Base-by-base conservation (phyloP, 1,139 yeast genomes). In the Candida dubliniensis region DNA sequence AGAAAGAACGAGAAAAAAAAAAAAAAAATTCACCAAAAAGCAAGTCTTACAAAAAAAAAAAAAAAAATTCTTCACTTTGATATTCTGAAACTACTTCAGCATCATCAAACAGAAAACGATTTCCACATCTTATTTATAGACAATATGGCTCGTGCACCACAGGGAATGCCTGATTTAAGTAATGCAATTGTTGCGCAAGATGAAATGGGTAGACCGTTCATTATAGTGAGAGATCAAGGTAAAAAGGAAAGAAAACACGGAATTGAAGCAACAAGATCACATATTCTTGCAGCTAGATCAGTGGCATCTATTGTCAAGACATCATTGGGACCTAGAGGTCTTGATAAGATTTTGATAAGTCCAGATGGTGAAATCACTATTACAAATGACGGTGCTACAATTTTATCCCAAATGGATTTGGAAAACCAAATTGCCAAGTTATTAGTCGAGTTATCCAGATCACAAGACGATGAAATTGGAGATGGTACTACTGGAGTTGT, bases 401-500 rank as follows among this genome's bases (percentile, higher is more conserved):
- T 95, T 60, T 74, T 95, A 55, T 78, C 96, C 10, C 96, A 90
- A 64, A 93, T 95, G 98, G 96, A 93, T 63, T 77, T 95, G 53
- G 96, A 90, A 56, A 90, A 87, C 64, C 96, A 93, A 69, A 91
- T 95, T 59, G 99, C 99, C 54, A 93, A 93, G 67, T 76, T 95
- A 52, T 73, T 95, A 60, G 99, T 93, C 34, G 96, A 95, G 69
- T 78, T 95, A 56, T 88, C 97, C 31, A 87, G 82, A 65, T 88
- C 97, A 23, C 99, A 95, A 71, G 99, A 95, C 66, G 97, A 93
- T 61, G 99, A 95, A 69, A 90, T 95, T 59, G 99, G 99, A 46
- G 99, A 95, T 63, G 99, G 99, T 61, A 95, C 99, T 34, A 95
- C 99, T 3, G 99, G 99, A 59, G 99, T 95, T 30, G 99, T 93